Percentiles rank a stretch among this genome's conserved stretches.
phyloP scores from a whole-genome alignment of 108 stramenopile species.

The Bacterosira constricta region DNA sequence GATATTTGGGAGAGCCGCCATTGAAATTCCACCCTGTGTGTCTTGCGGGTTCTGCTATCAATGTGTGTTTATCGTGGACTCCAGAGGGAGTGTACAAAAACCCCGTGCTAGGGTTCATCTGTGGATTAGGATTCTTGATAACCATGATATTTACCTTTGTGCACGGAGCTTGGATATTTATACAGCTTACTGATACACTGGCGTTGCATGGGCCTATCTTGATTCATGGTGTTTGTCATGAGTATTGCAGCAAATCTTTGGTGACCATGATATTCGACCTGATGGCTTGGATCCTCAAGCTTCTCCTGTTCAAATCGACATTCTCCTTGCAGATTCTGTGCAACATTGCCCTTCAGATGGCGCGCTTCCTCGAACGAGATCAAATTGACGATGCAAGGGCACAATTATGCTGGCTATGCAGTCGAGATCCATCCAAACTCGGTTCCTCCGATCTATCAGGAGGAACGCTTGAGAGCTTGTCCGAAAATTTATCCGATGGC shows the following conservation, averaged over 20 bases:
- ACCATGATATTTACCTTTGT: constrained; percentile 19
- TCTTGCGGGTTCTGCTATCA: constrained; percentile 45
- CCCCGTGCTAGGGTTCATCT: constrained; percentile 32
- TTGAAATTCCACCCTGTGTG: constrained; percentile 48
- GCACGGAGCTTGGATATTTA: constrained; percentile 15
- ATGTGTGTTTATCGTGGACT: neutral
- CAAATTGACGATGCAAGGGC: constrained; percentile 45
- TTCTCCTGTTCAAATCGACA: constrained; percentile 40
- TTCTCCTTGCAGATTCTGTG: constrained; percentile 50
- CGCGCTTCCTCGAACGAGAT: constrained; percentile 43
- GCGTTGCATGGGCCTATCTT: neutral
- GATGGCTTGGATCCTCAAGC: constrained; percentile 34
- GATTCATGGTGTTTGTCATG: neutral
- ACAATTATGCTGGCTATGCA: constrained; percentile 58
- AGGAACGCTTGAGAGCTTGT: constrained; percentile 44
- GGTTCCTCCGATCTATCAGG: constrained; percentile 39
- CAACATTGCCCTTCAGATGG: constrained; percentile 57
- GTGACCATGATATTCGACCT: neutral
- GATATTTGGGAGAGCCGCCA: constrained; percentile 36
- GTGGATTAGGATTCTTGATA: constrained; percentile 24
- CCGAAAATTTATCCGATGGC: constrained; percentile 58
- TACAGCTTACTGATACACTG: neutral
- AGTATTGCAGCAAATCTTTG: neutral
- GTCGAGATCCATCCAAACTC: constrained; percentile 53
- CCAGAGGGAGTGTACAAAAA: constrained; percentile 23